These are phyloP conservation scores for Prunus mira DNA, from an alignment of 306 rosid genomes.

Conservation along the genomic window DNA sequence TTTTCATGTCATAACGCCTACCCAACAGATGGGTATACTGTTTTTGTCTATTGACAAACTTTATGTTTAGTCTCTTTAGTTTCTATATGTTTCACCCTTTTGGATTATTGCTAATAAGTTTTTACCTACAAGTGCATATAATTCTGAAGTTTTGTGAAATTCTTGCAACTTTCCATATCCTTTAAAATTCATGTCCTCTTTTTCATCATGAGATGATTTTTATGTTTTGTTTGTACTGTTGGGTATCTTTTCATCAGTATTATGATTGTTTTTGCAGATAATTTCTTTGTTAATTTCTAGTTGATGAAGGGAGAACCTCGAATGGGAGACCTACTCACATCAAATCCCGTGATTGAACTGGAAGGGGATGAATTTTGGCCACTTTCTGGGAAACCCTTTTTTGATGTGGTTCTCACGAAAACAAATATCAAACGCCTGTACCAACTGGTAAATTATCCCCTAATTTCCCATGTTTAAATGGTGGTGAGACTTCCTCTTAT, in stretches of 20 bases:
- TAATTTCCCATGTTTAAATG: neutral
- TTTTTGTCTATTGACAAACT: too few species aligned
- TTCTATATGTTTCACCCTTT: too few species aligned
- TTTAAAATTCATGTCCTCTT: too few species aligned
- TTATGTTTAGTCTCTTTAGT: too few species aligned
- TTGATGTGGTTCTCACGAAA: slow-evolving; percentile 24
- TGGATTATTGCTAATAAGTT: too few species aligned
- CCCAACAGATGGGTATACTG: too few species aligned
- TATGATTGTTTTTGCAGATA: neutral
- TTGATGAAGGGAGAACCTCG: neutral
- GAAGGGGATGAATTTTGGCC: slow-evolving; percentile 38
- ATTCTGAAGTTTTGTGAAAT: too few species aligned
- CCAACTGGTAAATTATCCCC: slow-evolving; percentile 36
- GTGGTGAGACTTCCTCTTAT: neutral
- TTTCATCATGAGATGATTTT: neutral
- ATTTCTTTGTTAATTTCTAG: neutral
- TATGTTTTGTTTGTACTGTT: neutral
- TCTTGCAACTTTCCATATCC: too few species aligned
- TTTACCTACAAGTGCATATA: too few species aligned
- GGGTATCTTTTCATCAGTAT: neutral
- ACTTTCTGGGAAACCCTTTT: slow-evolving; percentile 46
- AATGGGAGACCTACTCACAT: neutral
- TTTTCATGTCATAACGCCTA: too few species aligned
- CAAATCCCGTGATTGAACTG: slow-evolving; percentile 1
- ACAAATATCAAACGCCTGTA: slow-evolving; percentile 26